Evolutionary conservation across 2,329 filamentous ascomycete species (phyloP), one percentile per base, ranked within the genome.

Genomic region (Aspergillus sclerotialis): DNA sequence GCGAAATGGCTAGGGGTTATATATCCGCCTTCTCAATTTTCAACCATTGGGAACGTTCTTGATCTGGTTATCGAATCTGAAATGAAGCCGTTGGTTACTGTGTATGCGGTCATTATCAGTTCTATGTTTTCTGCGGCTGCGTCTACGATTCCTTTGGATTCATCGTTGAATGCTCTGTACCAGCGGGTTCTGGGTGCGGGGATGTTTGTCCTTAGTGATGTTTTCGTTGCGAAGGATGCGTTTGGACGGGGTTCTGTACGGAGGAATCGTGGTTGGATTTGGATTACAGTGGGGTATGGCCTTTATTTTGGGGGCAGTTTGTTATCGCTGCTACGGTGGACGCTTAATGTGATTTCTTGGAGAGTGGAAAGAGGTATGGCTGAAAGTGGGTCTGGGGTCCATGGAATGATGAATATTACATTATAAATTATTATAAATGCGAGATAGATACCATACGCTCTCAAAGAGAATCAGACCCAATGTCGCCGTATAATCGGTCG

Each of bases 401-500:
- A n/a, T n/a, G n/a, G n/a, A n/a, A n/a, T n/a, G n/a, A n/a, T n/a
- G n/a, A n/a, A n/a, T n/a, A n/a, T n/a, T n/a, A n/a, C n/a, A n/a
- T n/a, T n/a, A n/a, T n/a, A n/a, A n/a, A n/a, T n/a, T n/a, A n/a
- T n/a, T n/a, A n/a, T n/a, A n/a, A n/a, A n/a, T n/a, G n/a, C n/a
- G n/a, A n/a, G n/a, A n/a, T n/a, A n/a, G n/a, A n/a, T n/a, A n/a
- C n/a, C n/a, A n/a, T n/a, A n/a, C n/a, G n/a, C n/a, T n/a, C n/a
- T n/a, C n/a, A n/a, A n/a, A n/a, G n/a, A n/a, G n/a, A n/a, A n/a
- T n/a, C n/a, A n/a, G n/a, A n/a, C 62, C 62, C 62, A 65, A 37
- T 61, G 61, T 23, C 61, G 54, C 27, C 62, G 53, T 36, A 69
- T 59, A 30, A 69, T 59, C 7, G 92, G 92, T 55, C 89, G 75